Evolutionary conservation across 192 early-diverging fungal genomes (phyloP), one percentile per base, ranked within the genome.

Genomic region (Entomortierella beljakovae): DNA sequence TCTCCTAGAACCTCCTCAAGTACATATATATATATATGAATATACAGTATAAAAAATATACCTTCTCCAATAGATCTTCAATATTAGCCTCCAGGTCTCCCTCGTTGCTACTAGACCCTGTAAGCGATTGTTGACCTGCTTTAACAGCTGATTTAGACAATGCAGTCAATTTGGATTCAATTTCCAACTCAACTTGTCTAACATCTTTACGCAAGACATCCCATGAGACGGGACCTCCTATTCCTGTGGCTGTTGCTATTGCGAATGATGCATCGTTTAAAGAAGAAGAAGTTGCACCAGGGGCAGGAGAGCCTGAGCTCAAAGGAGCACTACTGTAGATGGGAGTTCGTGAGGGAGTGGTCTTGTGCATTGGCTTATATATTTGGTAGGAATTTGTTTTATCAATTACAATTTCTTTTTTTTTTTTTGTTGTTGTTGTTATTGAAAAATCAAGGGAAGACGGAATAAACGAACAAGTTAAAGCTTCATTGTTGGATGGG

Each of bases 101-200:
- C 46, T 57, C 68, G 42, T 38, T 75, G 60, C 50, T 70, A 11
- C 60, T 25, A 23, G 29, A 40, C 29, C 28, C 53, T 58, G 59
- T 15, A 22, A 1, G 23, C 38, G 67, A 9, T 43, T 60, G 60
- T 18, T 35, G 23, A 6, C 55, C 80, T 32, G 65, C 6, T 53
- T 64, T 61, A 11, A 82, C 73, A 13, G 82, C 73, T 54, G 81
- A 56, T 62, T 86, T 88, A 20, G 91, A 80, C 34, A 89, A 86
- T 6, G 81, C 57, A 6, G 82, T 82, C 8, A 94, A 75, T 70
- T 91, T 91, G 2, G 82, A 69, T 53, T 94, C 92, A 25, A 90
- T 88, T 61, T 94, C 93, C 68, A 84, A 89, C 70, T 93, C 92
- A 18, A 94, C 75, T 29, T 87, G 84, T 48, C 92, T 84, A 15